These are phyloP conservation scores for Daedaleopsis nitida DNA, from an alignment of 768 basidiomycete species.

Conservation along the genomic window DNA sequence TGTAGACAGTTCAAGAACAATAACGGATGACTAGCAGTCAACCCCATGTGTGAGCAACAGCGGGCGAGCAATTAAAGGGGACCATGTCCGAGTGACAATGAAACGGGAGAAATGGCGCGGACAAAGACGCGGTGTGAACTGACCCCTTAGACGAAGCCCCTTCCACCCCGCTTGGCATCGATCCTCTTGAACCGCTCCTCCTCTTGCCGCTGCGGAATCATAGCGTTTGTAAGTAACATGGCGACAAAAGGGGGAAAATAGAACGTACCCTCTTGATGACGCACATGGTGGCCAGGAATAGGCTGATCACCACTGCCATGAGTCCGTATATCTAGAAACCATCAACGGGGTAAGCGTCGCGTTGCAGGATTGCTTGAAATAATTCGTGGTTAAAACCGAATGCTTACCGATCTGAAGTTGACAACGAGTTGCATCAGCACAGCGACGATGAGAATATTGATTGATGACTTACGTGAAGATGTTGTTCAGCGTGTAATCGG, in stretches of 20 bases:
- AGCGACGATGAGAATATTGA: neutral
- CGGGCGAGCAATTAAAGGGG: neutral
- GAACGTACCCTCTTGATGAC: slow-evolving; percentile 81
- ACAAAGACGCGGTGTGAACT: neutral
- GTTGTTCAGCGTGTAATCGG: slow-evolving; percentile 75
- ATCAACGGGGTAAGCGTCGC: slow-evolving; percentile 12
- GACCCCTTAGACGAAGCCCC: slow-evolving; percentile 70
- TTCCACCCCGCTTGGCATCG: slow-evolving; percentile 84
- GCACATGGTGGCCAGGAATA: slow-evolving; percentile 82
- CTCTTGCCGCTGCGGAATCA: slow-evolving; percentile 62
- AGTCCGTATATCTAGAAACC: slow-evolving; percentile 69
- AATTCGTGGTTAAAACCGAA: no score
- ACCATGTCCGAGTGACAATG: neutral
- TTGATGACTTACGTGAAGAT: slow-evolving; percentile 74
- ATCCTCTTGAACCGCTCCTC: slow-evolving; percentile 86
- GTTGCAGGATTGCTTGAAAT: neutral
- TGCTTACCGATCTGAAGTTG: no score
- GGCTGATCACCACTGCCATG: slow-evolving; percentile 73
- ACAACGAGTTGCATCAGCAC: neutral
- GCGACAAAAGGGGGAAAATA: no score
- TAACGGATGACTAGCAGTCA: neutral
- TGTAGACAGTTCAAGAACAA: neutral
- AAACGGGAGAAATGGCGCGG: no score
- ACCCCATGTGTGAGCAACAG: neutral
- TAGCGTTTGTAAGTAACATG: neutral